Conservation (phyloP, 495 filamentous ascomycete species). For the Podospora pseudocomata region DNA sequence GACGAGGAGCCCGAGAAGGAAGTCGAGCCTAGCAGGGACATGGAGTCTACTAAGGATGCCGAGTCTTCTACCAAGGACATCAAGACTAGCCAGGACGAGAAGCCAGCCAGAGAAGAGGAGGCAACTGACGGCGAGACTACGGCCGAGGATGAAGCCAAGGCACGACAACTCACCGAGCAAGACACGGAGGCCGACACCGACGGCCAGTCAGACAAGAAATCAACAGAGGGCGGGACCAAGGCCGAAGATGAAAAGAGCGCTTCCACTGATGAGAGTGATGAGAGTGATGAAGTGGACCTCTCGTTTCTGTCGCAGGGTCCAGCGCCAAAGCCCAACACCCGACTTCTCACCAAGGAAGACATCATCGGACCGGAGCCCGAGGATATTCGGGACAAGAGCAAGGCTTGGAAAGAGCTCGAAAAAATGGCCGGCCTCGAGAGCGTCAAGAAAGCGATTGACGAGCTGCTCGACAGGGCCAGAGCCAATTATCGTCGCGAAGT, state of each 20-base stretch:
- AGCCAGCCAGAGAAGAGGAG: slow-evolving; percentile 1
- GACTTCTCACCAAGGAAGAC: slow-evolving; percentile 50
- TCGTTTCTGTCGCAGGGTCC: not conserved
- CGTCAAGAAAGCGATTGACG: slow-evolving; percentile 55
- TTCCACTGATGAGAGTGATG: not conserved
- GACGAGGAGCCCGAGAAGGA: not conserved
- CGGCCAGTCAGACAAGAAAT: not conserved
- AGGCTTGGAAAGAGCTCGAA: slow-evolving; percentile 56
- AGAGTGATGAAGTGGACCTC: slow-evolving; percentile 9
- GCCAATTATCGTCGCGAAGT: slow-evolving; percentile 61
- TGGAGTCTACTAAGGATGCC: not conserved
- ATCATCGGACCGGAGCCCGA: slow-evolving; percentile 59
- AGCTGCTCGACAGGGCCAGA: slow-evolving; percentile 48
- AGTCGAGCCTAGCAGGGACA: not conserved
- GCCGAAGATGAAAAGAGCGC: not conserved
- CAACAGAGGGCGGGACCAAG: not conserved
- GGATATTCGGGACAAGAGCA: slow-evolving; percentile 36
- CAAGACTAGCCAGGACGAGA: not conserved
- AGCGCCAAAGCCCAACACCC: not conserved
- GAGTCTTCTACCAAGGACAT: not conserved
- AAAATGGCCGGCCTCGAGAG: slow-evolving; percentile 50
- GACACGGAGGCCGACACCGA: not conserved
- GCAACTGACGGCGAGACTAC: not conserved
- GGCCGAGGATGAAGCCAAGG: not conserved
- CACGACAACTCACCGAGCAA: not conserved